These are phyloP conservation scores for Crithidia bombi DNA, from an alignment of 208 protist species.

Conservation along the genomic window DNA sequence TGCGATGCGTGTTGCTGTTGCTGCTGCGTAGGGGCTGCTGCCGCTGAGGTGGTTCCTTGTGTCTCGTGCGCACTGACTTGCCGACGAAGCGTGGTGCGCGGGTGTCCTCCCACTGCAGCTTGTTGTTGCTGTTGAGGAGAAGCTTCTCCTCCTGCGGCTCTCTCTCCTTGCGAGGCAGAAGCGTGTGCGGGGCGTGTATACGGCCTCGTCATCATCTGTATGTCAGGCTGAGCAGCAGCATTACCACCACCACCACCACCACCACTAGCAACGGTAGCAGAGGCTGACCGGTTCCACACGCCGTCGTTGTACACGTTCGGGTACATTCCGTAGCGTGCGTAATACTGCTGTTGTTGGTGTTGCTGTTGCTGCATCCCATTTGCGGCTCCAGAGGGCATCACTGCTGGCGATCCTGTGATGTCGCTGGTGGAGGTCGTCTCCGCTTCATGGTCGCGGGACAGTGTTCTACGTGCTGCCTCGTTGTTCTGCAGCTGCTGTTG, in stretches of 20 bases:
- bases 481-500: constrained; percentile 30
- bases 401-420: neutral
- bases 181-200: neutral
- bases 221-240: neutral
- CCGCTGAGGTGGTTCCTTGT: neutral
- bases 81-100: neutral
- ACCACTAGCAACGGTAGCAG: neutral
- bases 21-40: neutral
- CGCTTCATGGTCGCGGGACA: neutral
- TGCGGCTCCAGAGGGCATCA: neutral
- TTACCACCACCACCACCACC: neutral
- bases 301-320: constrained; percentile 11
- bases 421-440: constrained; percentile 1
- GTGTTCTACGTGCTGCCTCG: neutral
- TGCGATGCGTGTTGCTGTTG: constrained; percentile 7
- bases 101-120: neutral
- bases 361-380: constrained; percentile 18
- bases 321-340: constrained; percentile 17
- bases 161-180: neutral
- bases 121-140: neutral
- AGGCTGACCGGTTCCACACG: neutral
- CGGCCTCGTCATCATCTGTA: neutral
- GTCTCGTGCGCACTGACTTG: constrained; percentile 6
- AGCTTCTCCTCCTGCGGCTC: neutral
- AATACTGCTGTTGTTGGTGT: constrained; percentile 32